phyloP scores from a whole-genome alignment of 306 rosid genomes.

The Lathyrus aphaca region DNA sequence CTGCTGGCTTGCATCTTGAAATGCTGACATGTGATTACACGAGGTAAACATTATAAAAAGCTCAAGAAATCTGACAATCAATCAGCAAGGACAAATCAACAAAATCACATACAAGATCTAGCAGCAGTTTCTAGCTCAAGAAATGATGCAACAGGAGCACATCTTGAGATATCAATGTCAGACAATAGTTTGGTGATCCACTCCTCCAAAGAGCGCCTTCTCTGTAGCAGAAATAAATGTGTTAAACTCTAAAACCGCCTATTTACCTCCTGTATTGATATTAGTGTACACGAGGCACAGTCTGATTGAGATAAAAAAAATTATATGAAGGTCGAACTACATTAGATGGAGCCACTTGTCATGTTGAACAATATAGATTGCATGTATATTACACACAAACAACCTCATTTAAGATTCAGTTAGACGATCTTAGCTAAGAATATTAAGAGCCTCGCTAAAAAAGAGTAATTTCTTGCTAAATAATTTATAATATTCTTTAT shows the following conservation, averaged over 20 bases:
- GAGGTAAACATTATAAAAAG: conserved; percentile 41
- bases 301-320: conserved; percentile 4
- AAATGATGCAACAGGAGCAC: conserved; percentile 90
- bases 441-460: conserved; percentile 8
- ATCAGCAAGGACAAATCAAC: conserved; percentile 38
- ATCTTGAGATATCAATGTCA: conserved; percentile 90
- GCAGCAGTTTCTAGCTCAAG: conserved; percentile 98
- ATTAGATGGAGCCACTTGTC: conserved; percentile 20
- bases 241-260: conserved; percentile 31
- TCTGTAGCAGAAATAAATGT: conserved; percentile 67
- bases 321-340: conserved; percentile 9
- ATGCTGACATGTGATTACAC: conserved; percentile 62
- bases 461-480: conserved; percentile 14
- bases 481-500: conserved; percentile 10
- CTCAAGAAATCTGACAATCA: conserved; percentile 36
- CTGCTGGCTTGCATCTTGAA: conserved; percentile 75
- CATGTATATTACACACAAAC: neutral
- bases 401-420: conserved; percentile 31
- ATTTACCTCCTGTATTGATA: conserved; percentile 30
- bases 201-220: conserved; percentile 96
- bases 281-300: conserved; percentile 19
- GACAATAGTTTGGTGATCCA: conserved; percentile 89
- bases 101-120: conserved; percentile 82
- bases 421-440: conserved; percentile 20
- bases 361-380: conserved; percentile 21